These are phyloP conservation scores for Physcia stellaris DNA, from an alignment of 495 filamentous ascomycete species.

Conservation along the genomic window DNA sequence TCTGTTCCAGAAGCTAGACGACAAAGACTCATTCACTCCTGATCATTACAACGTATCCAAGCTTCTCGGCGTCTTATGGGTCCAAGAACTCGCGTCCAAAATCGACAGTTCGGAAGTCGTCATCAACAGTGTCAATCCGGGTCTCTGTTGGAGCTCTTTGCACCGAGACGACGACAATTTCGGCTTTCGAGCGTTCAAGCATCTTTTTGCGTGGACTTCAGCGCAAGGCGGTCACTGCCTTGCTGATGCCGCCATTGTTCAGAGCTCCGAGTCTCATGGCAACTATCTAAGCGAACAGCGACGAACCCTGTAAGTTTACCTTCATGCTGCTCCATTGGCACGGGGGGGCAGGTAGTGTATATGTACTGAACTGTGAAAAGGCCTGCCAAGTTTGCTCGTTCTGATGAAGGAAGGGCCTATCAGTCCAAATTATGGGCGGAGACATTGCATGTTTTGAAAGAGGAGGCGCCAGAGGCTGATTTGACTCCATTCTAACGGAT, in stretches of 20 bases:
- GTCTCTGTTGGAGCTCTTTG: constrained; percentile 6
- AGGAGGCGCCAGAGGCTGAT: neutral
- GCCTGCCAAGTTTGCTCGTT: too few relatives aligned
- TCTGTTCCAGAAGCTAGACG: constrained; percentile 1
- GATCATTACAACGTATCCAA: constrained; percentile 13
- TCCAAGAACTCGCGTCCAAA: constrained; percentile 7
- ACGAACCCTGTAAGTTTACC: too few relatives aligned
- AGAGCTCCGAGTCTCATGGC: constrained; percentile 3
- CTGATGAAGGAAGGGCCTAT: too few relatives aligned
- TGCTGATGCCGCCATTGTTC: constrained; percentile 10
- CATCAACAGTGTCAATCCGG: constrained; percentile 15
- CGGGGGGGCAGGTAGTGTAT: too few relatives aligned
- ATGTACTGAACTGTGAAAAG: too few relatives aligned
- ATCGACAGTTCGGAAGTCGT: constrained; percentile 5
- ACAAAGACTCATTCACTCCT: neutral
- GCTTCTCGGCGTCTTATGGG: constrained; percentile 14
- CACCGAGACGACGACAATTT: constrained; percentile 4
- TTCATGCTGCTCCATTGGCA: too few relatives aligned
- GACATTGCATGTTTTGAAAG: neutral
- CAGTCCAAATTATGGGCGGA: neutral
- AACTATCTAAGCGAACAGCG: too few relatives aligned
- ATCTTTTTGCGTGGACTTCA: constrained; percentile 5
- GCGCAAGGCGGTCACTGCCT: constrained; percentile 10
- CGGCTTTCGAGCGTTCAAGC: constrained; percentile 1
- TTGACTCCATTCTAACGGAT: too few relatives aligned